Conservation (phyloP, 495 filamentous ascomycete species). For the Sabuloglossum arenarium region DNA sequence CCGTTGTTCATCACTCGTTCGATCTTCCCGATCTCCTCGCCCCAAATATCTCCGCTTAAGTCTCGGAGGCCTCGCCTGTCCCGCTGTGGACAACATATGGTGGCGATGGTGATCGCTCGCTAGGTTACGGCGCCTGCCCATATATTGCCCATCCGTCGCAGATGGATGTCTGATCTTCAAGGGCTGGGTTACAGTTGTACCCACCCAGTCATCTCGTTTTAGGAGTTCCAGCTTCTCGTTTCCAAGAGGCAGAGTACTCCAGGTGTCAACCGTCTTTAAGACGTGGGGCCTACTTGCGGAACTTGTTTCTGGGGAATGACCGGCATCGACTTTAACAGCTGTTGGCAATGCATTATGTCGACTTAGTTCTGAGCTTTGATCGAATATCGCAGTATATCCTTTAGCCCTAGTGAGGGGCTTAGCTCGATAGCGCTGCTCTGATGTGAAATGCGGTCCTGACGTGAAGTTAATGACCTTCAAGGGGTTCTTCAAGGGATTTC, state of each 20-base stretch:
- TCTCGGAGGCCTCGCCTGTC: not conserved
- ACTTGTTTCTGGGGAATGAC: not conserved
- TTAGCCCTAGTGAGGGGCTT: not conserved
- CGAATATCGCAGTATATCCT: not conserved
- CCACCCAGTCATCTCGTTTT: conserved; percentile 2
- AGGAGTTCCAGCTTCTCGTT: not conserved
- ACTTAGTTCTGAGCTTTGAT: not conserved
- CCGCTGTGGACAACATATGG: not conserved
- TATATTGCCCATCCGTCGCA: not conserved
- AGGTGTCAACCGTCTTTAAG: not conserved
- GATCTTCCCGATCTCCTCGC: not conserved
- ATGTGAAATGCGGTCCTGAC: not conserved
- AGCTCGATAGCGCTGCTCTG: not conserved
- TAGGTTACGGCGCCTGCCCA: not conserved
- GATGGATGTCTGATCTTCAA: not conserved
- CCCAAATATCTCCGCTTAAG: not conserved
- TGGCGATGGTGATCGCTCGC: not conserved
- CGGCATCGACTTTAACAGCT: not conserved
- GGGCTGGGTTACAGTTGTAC: not conserved
- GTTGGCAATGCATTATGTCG: not conserved
- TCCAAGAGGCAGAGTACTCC: not conserved
- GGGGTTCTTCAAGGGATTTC: no score
- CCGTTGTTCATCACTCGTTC: not conserved
- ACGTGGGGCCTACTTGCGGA: not conserved
- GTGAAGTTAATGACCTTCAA: no score